These are phyloP conservation scores for Dendrocalamus latiflorus DNA, from an alignment of 202 grass and related monocot species.

Conservation along the genomic window DNA sequence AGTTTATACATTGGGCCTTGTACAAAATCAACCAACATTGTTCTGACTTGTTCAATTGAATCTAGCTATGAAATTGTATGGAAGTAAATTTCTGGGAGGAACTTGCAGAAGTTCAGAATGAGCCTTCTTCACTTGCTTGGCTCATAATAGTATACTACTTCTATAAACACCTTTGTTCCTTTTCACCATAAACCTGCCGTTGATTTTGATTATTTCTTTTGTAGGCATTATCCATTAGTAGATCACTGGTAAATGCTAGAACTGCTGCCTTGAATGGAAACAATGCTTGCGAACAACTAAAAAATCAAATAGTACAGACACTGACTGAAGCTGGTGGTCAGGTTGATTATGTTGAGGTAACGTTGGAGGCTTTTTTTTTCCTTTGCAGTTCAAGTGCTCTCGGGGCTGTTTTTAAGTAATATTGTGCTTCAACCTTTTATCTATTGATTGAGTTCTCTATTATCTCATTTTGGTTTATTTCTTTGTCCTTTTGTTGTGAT, in stretches of 20 bases:
- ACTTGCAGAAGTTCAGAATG: background rate
- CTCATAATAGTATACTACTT: no score
- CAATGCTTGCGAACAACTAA: slow-evolving; percentile 48
- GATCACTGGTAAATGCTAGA: slow-evolving; percentile 64
- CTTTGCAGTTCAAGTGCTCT: background rate
- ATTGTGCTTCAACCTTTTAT: background rate
- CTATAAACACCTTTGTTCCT: slow-evolving; percentile 2
- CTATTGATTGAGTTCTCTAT: background rate
- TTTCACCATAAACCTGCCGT: background rate
- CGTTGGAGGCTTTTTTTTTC: background rate
- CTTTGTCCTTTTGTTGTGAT: no score
- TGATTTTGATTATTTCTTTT: slow-evolving; percentile 18
- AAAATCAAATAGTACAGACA: slow-evolving; percentile 44
- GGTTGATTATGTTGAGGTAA: slow-evolving; percentile 95
- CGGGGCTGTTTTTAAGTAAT: background rate
- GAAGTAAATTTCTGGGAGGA: no score
- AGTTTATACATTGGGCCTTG: no score
- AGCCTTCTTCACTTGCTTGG: background rate
- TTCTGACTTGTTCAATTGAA: no score
- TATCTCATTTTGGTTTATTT: no score
- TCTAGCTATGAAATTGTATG: no score
- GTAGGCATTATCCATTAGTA: slow-evolving; percentile 69
- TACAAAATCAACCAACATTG: no score
- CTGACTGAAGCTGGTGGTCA: slow-evolving; percentile 56
- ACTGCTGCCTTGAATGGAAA: slow-evolving; percentile 36